Conservation (phyloP, 352 stramenopile genomes). For the Thalassiosira livingstoniorum region DNA sequence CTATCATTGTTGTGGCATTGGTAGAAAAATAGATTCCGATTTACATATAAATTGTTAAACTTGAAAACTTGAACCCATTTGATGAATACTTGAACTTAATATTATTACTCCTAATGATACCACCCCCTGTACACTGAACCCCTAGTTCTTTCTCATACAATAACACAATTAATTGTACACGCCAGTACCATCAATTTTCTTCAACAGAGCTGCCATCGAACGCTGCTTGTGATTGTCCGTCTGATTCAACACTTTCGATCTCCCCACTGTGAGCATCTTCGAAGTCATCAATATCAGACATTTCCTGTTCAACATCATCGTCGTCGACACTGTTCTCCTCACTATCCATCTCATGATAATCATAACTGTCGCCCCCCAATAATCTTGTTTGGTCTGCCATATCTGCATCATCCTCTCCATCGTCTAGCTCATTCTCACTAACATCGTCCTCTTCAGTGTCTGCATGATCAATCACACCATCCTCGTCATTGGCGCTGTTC, state of each 20-base stretch:
- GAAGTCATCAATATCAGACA: constrained; percentile 24
- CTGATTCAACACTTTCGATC: constrained; percentile 23
- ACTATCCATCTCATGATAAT: constrained; percentile 23
- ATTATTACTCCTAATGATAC: no score
- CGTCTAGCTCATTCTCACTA: constrained; percentile 28
- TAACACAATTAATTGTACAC: no score
- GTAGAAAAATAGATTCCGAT: no score
- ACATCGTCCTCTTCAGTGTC: constrained; percentile 35
- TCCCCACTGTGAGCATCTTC: constrained; percentile 42
- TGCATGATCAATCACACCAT: constrained; percentile 68
- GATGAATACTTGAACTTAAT: no score
- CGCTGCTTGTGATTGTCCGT: no score
- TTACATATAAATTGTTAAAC: no score
- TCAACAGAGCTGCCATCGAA: no score
- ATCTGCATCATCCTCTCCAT: constrained; percentile 1
- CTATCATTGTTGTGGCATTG: no score
- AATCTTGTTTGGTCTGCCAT: constrained; percentile 1
- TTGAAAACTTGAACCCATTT: no score
- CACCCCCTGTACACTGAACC: no score
- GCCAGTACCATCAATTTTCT: no score
- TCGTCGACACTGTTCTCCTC: constrained; percentile 5
- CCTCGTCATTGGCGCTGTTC: constrained; percentile 65
- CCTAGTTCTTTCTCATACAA: no score
- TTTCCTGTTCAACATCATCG: constrained; percentile 12
- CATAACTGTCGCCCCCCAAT: constrained; percentile 17